Base-by-base conservation (phyloP, 352 stramenopile genomes). In the Nothophytophthora sp. region DNA sequence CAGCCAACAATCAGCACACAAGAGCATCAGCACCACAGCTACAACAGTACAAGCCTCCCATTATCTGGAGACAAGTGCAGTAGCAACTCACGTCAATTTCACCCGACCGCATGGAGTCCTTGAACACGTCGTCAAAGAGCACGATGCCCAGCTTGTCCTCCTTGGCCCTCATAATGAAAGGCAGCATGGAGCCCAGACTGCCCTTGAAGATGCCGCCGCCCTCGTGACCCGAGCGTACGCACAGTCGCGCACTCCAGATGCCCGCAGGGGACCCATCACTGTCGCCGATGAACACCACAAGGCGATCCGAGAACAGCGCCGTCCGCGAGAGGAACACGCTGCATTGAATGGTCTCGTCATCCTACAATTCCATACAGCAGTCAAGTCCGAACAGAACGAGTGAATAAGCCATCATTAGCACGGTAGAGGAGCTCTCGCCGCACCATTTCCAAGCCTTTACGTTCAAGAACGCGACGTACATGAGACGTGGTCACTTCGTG, bases 81-180 rank as follows among this genome's bases (percentile, higher is more conserved):
- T n/a, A n/a, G n/a, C n/a, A 18, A 65, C 76, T 51, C 68, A 84
- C 73, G 60, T 83, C 70, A 32, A 87, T 66, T 47, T 82, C 70
- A 39, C 63, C 67, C 2, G 52, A 60, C 18, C 50, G 68, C 19
- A 73, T 57, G 8, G 69, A 81, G 39, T 81, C 73, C 39, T 80
- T 77, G 48, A 87, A 87, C 19, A 89, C 51, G 42, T 87, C 71
- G 60, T 89, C 78, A 53, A 69, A 89, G 23, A 89, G 50, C 22
- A 89, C 64, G 27, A 89, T 76, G 20, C 75, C 78, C 8, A 86
- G 63, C 42, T 87, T 84, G 58, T 87, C 78, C 35, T 87, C 76
- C 47, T 84, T 86, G n/a, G 75, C 73, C 50, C 83, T 85, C 48
- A 80, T 67, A 43, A 87, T 69, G 65, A 86, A 89, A n/a, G 78